Base-by-base conservation (phyloP, 345 rosid species). In the Firmiana major region DNA sequence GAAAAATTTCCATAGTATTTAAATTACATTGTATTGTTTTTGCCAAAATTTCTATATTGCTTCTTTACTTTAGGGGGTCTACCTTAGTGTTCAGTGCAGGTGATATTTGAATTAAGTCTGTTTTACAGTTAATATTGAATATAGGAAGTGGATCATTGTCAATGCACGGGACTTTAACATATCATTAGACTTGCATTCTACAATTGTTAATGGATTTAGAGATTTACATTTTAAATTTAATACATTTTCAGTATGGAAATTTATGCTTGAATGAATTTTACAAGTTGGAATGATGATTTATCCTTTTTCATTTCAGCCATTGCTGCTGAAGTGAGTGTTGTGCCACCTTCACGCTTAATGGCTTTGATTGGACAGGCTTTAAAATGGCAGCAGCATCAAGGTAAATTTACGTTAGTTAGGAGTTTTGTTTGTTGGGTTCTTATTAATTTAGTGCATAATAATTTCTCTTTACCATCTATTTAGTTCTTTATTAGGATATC, bases 331-430 rank as follows among this genome's bases (percentile, higher is more conserved):
- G 99, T 97, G 80, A 90, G 86, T 66, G 97, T 94, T 54, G 99
- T 96, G 78, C 98, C 97, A 34, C 98, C 99, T 78, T 97, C 99
- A 64, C 87, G 99, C 53, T 84, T 97, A 86, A 97, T 92, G 99
- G 97, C 99, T 75, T 85, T 97, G 82, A 87, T 92, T 75, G 98
- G 98, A 57, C 99, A 97, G 86, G 97, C 98, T 78, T 82, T 94
- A 77, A 97, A 97, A 82, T 97, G 99, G 99, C 98, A 97, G 86
- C 99, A 94, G 78, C 97, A 94, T 83, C 99, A 94, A 92, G 99
- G 99, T 96, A 65, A 65, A 22, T 62, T 77, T 82, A 21, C 19
- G 58, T 49, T 55, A 51, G 17, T 45, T 21, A 24, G n/a, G 46
- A 28, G 21, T n/a, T 31, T 63, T 9, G 6, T 63, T 62, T 63